Conservation (phyloP, 352 stramenopile genomes). For the Phytophthora melonis region DNA sequence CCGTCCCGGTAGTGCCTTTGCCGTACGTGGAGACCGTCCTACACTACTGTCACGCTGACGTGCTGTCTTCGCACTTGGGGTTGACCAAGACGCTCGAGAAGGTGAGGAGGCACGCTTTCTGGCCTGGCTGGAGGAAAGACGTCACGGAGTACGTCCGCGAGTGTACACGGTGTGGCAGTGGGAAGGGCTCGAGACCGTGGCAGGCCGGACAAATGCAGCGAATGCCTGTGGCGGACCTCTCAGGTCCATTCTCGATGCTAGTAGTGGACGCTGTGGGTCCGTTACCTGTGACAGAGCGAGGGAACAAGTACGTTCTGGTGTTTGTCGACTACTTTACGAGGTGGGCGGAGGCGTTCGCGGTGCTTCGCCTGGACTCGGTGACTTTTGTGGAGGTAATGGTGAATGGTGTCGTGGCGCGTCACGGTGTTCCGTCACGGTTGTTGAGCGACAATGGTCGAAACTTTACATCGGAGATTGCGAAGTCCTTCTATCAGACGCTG, state of each 20-base stretch:
- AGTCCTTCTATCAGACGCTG: constrained; percentile 13
- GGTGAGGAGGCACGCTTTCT: constrained; percentile 5
- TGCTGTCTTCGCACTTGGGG: constrained; percentile 11
- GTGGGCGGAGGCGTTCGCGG: constrained; percentile 1
- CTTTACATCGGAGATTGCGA: constrained; percentile 9
- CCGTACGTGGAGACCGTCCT: constrained; percentile 19
- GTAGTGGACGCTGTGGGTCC: constrained; percentile 3
- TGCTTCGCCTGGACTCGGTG: neutral
- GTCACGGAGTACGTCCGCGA: constrained; percentile 1
- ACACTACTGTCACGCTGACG: constrained; percentile 15
- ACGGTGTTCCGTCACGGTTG: constrained; percentile 6
- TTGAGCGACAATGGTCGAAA: constrained; percentile 10
- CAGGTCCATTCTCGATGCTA: neutral
- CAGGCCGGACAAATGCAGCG: constrained; percentile 8
- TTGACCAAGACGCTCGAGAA: constrained; percentile 10
- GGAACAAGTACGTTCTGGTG: constrained; percentile 5
- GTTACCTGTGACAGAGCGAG: neutral
- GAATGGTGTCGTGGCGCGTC: neutral
- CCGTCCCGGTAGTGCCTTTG: constrained; percentile 4
- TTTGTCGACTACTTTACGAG: constrained; percentile 1
- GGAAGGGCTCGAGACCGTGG: constrained; percentile 9
- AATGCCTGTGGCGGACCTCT: constrained; percentile 10
- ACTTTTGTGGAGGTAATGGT: constrained; percentile 5
- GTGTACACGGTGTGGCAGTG: neutral
- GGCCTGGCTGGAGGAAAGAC: neutral